Percentiles rank a stretch among this genome's conserved stretches.
Evolutionary conservation across 2,329 filamentous ascomycete genomes (phyloP).

Genomic region (Talaromyces sp.): DNA sequence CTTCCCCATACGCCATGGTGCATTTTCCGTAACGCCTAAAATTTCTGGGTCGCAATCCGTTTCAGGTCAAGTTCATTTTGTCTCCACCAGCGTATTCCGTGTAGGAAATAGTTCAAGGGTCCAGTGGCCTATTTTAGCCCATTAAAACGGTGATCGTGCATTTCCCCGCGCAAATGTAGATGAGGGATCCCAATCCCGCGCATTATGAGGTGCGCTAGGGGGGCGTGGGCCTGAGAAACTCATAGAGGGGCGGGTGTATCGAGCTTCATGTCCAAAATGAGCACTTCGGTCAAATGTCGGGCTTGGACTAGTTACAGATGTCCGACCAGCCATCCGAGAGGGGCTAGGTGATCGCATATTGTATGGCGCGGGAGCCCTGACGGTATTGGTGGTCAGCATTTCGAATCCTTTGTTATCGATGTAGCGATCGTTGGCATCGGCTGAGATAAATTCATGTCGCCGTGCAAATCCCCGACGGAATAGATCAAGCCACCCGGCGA

Average conservation of each 20-base stretch:
- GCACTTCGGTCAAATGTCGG: constrained; percentile 21
- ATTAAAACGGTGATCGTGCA: background rate
- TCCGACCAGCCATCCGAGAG: constrained; percentile 16
- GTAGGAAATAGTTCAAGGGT: background rate
- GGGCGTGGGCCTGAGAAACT: constrained; percentile 54
- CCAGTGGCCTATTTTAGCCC: background rate
- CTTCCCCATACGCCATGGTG: background rate
- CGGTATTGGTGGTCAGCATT: constrained; percentile 61
- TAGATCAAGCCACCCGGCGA: constrained; percentile 78
- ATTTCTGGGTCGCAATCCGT: background rate
- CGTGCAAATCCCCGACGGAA: constrained; percentile 52
- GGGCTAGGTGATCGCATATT: constrained; percentile 27
- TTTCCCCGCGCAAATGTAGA: constrained; percentile 36
- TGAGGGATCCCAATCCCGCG: constrained; percentile 41
- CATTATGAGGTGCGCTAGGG: constrained; percentile 33
- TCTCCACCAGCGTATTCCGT: background rate
- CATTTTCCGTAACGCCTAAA: background rate
- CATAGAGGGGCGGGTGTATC: constrained; percentile 50
- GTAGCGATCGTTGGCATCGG: constrained; percentile 71
- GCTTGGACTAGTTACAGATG: constrained; percentile 31
- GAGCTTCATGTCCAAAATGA: constrained; percentile 47
- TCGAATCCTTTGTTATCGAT: constrained; percentile 73
- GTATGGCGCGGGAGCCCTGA: constrained; percentile 39
- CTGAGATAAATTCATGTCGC: constrained; percentile 81
- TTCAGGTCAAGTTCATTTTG: background rate